These are phyloP conservation scores for Tulasnella calospora DNA, from an alignment of 768 basidiomycete species.

Conservation along the genomic window DNA sequence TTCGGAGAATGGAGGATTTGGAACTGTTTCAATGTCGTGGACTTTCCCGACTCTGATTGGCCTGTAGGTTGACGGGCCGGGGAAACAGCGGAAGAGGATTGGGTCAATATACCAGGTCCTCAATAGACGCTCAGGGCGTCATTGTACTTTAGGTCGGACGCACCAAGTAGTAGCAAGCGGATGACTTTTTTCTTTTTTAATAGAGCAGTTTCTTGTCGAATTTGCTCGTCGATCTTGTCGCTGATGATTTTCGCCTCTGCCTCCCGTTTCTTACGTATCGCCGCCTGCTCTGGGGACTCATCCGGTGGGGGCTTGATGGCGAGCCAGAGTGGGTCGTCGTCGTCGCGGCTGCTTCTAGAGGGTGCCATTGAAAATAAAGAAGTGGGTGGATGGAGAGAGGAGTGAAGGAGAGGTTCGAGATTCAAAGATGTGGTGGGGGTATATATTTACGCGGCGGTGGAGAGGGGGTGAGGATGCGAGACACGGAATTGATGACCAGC, in stretches of 20 bases:
- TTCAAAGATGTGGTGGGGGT: conserved; percentile 1
- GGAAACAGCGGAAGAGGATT: conserved; percentile 11
- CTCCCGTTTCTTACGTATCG: conserved; percentile 56
- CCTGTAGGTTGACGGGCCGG: conserved; percentile 39
- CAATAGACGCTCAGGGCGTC: conserved; percentile 1
- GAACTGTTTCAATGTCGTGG: conserved; percentile 72
- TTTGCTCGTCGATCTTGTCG: conserved; percentile 71
- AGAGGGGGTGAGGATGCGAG: conserved; percentile 8
- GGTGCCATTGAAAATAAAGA: background rate
- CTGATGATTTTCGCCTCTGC: conserved; percentile 58
- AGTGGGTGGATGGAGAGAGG: conserved; percentile 10
- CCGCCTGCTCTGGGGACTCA: conserved; percentile 56
- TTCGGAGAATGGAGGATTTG: conserved; percentile 60
- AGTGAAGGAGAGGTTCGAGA: background rate
- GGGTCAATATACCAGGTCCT: background rate
- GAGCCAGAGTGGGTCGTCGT: conserved; percentile 30
- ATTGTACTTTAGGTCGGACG: background rate
- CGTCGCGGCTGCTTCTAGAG: background rate
- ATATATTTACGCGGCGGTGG: conserved; percentile 4
- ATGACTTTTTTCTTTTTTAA: conserved; percentile 52
- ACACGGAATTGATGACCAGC: conserved; percentile 18
- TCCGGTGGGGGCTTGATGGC: conserved; percentile 47
- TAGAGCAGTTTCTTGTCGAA: conserved; percentile 50
- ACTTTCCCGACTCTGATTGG: conserved; percentile 56
- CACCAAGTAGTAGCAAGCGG: conserved; percentile 64